These are phyloP conservation scores for Thelonectria rubi DNA, from an alignment of 2,329 filamentous ascomycete species.

Conservation along the genomic window DNA sequence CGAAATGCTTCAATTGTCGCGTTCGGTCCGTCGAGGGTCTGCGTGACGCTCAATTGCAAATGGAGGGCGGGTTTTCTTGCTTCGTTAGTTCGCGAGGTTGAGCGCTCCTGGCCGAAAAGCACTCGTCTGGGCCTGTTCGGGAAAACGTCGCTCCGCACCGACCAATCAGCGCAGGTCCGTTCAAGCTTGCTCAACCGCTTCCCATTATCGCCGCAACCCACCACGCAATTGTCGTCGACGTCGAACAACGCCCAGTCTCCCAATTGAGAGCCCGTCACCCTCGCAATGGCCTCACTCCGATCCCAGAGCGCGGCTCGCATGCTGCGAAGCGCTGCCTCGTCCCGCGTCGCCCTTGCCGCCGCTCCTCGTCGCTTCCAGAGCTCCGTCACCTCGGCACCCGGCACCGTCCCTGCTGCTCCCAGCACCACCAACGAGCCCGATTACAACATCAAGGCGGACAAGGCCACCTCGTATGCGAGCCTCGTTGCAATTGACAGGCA, in stretches of 20 bases:
- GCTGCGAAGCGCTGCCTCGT: conserved; percentile 56
- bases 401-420: conserved; percentile 50
- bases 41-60: conserved; percentile 48
- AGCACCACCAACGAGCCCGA: conserved; percentile 74
- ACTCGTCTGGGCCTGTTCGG: conserved; percentile 52
- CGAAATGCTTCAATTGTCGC: conserved; percentile 36
- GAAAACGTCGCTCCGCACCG: conserved; percentile 53
- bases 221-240: conserved; percentile 29
- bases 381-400: conserved; percentile 55
- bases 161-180: conserved; percentile 53
- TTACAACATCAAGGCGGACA: conserved; percentile 83
- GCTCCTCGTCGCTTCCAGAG: conserved; percentile 65
- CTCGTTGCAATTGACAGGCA: conserved; percentile 1
- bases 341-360: conserved; percentile 51
- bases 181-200: conserved; percentile 40
- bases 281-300: conserved; percentile 73
- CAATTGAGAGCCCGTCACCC: conserved; percentile 41
- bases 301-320: conserved; percentile 61
- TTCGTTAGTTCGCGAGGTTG: conserved; percentile 41
- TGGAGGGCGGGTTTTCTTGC: conserved; percentile 40
- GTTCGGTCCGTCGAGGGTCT: conserved; percentile 46
- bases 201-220: conserved; percentile 43
- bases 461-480: conserved; percentile 80
- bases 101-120: conserved; percentile 56
- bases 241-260: conserved; percentile 31